Base-by-base conservation (phyloP, 148 eudicot species). In the Nepenthes gracilis region DNA sequence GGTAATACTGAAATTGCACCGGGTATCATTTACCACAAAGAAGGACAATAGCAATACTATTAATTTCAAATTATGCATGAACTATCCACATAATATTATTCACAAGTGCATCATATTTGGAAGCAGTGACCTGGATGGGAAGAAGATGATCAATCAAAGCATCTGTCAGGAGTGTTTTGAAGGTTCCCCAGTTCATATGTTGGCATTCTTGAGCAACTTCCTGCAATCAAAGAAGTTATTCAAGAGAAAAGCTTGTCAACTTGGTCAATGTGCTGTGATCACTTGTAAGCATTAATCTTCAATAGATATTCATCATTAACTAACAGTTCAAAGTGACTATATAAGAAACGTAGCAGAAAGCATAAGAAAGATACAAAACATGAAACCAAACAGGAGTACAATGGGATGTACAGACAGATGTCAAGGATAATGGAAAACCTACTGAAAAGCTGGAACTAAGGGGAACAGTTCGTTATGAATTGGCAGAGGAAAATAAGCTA, bases 111-210 rank as follows among this genome's bases (percentile, higher is more conserved):
- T 55, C 6, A 47, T 32, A 6, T 35, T 54, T 45, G 36, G 55
- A 36, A 33, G 51, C 32, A 54, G 48, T 53, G 60, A 86, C 94
- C 89, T 86, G 94, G 63, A 93, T 93, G 52, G 99, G 99, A 53
- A 73, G 70, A 48, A 93, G 76, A 83, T 93, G 99, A 71, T 80
- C 87, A 70, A 93, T 59, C 73, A 93, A 50, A 67, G 99, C 95
- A 78, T 89, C 96, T 14, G 87, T 80, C 36, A 93, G 65, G 65
- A 88, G 70, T 10, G 75, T 69, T 66, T 93, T 93, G 81, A 93
- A 93, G 35, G 81, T 58, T 60, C 99, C 99, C 99, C 99, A 89
- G 71, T 64, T 93, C 96, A 93, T 84, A 63, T 72, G 77, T 69
- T 75, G 77, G 80, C 99, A 93, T 81, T 93, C 99, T 68, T 70